Base-by-base conservation (phyloP, 371 early-diverging fungal genomes). In the Phascolomyces articulosus region DNA sequence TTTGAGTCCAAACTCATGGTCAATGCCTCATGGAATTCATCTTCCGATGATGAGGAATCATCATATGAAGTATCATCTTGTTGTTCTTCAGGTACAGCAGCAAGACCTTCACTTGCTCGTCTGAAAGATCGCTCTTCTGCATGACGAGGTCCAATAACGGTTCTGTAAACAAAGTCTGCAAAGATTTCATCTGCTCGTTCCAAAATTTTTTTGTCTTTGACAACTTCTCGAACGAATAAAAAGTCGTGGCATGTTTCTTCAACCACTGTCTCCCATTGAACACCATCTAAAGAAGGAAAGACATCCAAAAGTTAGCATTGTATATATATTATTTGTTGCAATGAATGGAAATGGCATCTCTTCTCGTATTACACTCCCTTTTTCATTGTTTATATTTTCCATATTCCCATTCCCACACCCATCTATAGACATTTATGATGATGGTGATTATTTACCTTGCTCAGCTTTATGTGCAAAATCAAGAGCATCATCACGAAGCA, bases 201-300 rank as follows among this genome's bases (percentile, higher is more conserved):
- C 9, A 78, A n/a, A 3, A 73, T 68, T 21, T 53, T 53, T 55
- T 76, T 72, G 55, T 83, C 83, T 55, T 76, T 78, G 34, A 83
- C 80, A 0, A 80, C 77, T 55, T 83, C 83, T 49, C 80, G 71
- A 15, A 83, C 80, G 60, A 74, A 73, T 58, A 83, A 83, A 80
- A 77, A 83, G 53, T 83, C 77, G 48, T 83, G 83, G 2, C 77
- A 77, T 29, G 59, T 63, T 31, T 78, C 75, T 41, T 83, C 83
- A 10, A 73, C 63, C 0, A 83, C 65, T 3, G 77, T 78, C 28
- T 78, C 64, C 70, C 76, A 78, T 26, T 62, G 55, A 9, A 83
- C 76, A 27, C 78, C 75, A 40, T 83, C 80, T 16, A 38, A 38
- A 38, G 9, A 13, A 38, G 38, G 9, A 13, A 6, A 38, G 13